phyloP scores from a whole-genome alignment of 768 basidiomycete species.

The Leccinum barrowsii region DNA sequence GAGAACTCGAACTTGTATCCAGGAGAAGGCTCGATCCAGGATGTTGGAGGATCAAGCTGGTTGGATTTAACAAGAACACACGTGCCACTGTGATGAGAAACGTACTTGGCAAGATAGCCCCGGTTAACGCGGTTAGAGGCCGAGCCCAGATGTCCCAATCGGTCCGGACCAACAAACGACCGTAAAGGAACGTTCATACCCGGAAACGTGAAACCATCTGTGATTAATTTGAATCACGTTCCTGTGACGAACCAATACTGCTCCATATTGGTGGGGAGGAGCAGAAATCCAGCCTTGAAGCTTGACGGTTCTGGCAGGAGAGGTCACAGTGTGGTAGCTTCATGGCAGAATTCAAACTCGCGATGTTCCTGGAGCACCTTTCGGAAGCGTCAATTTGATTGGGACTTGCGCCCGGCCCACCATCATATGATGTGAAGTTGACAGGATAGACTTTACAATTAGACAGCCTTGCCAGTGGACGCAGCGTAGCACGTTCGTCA shows the following conservation, averaged over 20 bases:
- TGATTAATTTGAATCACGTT: neutral
- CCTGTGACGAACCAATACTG: neutral
- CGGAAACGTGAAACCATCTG: neutral
- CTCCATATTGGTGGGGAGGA: neutral
- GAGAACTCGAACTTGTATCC: neutral
- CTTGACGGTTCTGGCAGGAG: neutral
- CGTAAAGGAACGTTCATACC: slow-evolving; percentile 7
- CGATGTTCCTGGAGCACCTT: neutral
- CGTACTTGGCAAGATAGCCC: neutral
- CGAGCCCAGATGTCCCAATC: neutral
- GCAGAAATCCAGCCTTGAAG: too few species aligned
- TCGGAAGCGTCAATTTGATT: neutral
- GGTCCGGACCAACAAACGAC: neutral
- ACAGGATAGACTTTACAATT: neutral
- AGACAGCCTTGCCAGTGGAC: neutral
- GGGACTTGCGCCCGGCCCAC: neutral
- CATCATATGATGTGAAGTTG: neutral
- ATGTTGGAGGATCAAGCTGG: neutral
- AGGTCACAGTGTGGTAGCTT: neutral
- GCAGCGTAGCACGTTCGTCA: slow-evolving; percentile 11
- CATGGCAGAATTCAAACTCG: slow-evolving; percentile 8
- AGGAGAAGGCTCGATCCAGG: neutral
- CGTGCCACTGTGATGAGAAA: slow-evolving; percentile 15
- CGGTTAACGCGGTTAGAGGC: slow-evolving; percentile 5
- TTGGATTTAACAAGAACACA: slow-evolving; percentile 25